phyloP scores from a whole-genome alignment of 768 basidiomycete species.

The Pulveroboletus sp. region DNA sequence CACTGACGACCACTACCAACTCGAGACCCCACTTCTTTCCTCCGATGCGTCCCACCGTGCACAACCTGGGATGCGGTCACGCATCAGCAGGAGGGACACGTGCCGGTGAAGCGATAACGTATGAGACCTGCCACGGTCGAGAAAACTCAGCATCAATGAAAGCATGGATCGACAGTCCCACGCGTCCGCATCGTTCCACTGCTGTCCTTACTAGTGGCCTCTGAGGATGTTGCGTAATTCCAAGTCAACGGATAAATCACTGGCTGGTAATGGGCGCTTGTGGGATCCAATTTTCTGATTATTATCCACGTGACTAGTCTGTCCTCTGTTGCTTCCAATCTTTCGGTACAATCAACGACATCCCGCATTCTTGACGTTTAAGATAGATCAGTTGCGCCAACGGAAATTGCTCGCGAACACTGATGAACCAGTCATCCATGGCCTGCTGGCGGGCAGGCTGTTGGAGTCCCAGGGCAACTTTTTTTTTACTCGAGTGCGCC shows the following conservation, averaged over 20 bases:
- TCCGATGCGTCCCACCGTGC: no score
- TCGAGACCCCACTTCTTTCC: no score
- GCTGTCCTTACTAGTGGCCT: neutral
- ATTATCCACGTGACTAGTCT: neutral
- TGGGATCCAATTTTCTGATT: neutral
- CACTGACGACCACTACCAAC: no score
- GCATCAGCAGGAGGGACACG: no score
- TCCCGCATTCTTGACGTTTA: constrained; percentile 8
- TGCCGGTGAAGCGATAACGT: constrained; percentile 20
- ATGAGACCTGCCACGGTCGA: neutral
- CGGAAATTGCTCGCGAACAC: constrained; percentile 22
- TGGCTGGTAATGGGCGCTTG: neutral
- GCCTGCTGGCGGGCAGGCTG: constrained; percentile 5
- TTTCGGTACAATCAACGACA: neutral
- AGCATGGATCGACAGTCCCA: constrained; percentile 15
- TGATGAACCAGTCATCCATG: constrained; percentile 14
- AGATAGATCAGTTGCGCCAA: constrained; percentile 18
- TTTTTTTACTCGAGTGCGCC: constrained; percentile 5
- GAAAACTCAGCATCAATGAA: constrained; percentile 7
- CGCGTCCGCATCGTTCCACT: constrained; percentile 1
- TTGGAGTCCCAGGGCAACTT: neutral
- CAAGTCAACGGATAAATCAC: neutral
- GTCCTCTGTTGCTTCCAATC: neutral
- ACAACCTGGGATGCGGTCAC: neutral
- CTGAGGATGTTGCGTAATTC: constrained; percentile 8